Percentiles rank a stretch among this genome's conserved stretches.
Evolutionary conservation across 768 basidiomycete genomes (phyloP).

Genomic region (Harrya chromipes): DNA sequence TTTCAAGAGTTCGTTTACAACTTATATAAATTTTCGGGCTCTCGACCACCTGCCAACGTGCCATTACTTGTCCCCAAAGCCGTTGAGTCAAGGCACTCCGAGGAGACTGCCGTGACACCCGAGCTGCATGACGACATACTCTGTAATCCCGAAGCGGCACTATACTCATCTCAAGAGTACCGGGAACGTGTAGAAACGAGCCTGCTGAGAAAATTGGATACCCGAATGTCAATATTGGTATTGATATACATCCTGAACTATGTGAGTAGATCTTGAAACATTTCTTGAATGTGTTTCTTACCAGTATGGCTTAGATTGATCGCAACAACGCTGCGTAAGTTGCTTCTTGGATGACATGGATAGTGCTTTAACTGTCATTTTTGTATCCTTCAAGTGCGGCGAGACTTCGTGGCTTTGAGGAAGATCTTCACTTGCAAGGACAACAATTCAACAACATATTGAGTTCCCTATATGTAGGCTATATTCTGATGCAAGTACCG

Average conservation of each 20-base stretch:
- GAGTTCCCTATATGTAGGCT: constrained; percentile 67
- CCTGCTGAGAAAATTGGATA: constrained; percentile 36
- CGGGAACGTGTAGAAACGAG: constrained; percentile 35
- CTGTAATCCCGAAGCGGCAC: no score
- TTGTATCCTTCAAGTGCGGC: constrained; percentile 50
- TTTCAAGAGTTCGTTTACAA: no score
- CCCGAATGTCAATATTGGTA: constrained; percentile 34
- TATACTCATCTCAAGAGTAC: no score
- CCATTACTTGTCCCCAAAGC: no score
- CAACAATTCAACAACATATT: constrained; percentile 65
- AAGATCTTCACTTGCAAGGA: constrained; percentile 59
- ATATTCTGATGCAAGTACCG: constrained; percentile 78
- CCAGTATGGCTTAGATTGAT: constrained; percentile 46
- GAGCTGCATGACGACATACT: no score
- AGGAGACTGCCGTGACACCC: no score
- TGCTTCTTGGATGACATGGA: neutral
- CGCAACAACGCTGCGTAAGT: constrained; percentile 67
- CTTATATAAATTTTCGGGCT: no score
- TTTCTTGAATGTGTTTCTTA: neutral
- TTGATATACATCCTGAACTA: constrained; percentile 37
- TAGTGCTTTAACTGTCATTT: neutral
- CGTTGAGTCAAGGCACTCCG: no score
- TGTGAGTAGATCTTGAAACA: constrained; percentile 18
- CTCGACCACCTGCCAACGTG: no score
- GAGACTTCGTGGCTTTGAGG: constrained; percentile 66